Base-by-base conservation (phyloP, 805 yeast species). In the Candida railenensis region DNA sequence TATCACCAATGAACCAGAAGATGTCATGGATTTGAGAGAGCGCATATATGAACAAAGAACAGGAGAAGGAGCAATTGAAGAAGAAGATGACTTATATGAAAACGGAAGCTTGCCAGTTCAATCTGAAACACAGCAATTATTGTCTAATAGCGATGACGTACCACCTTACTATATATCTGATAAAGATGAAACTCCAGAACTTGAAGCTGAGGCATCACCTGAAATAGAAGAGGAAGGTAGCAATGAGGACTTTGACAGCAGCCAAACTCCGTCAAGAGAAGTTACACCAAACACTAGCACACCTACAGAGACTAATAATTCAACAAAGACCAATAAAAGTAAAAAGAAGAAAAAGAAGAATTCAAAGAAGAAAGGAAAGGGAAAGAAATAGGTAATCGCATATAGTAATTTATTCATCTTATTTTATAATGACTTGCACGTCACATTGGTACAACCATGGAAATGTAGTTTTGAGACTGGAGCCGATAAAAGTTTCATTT, bases 1-100 rank as follows among this genome's bases (percentile, higher is more conserved):
- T 5, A 49, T 61, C 8, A 67, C 71, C 1, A 40, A 66, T 41
- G 72, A 65, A 22, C 59, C 70, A 0, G 71, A 66, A 48, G 72
- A 66, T 43, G 53, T 64, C 9, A 65, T 67, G 70, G 65, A 66
- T 43, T 53, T 63, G 44, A 49, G 67, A 39, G 62, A 65, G 50
- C 51, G 72, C 40, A 48, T 64, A 1, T 67, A 67, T 43, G 73
- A 67, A 45, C 64, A 55, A 34, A 51, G 52, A 34, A 36, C 22
- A 16, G 55, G 58, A 57, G 65, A 65, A 41, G 40, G 47, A 18
- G 58, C 57, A 22, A 59, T 58, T 34, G 69, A 63, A 5, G 48
- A 45, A 18, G 59, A 55, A 4, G 57, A 48, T 8, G 48, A 62
- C 3, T 51, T 52, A 15, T 51, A 55, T 16, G 52, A 47, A 11